Base-by-base conservation (phyloP, 2,329 filamentous ascomycete species). In the Ophiostoma fasciatum region DNA sequence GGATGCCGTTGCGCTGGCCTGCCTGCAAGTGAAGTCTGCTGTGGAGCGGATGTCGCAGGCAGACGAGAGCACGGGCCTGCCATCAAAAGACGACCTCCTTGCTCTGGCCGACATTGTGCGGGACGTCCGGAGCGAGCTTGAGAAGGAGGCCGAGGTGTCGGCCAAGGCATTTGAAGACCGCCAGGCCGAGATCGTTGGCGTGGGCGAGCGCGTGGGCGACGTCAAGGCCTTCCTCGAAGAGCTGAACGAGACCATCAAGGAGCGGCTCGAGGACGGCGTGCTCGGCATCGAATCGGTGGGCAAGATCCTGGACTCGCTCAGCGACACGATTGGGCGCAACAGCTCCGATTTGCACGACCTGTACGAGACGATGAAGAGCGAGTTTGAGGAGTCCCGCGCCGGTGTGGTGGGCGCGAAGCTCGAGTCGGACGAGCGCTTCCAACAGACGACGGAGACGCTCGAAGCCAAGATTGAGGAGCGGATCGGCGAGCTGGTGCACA, bases 361-460 rank as follows among this genome's bases (percentile, higher is more conserved):
- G 53, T 72, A 76, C 28, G 77, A 82, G 37, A 72, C 75, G 3
- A 75, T 96, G 57, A 85, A 81, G 54, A 62, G 71, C 1, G 87
- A 94, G 51, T 94, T 96, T 41, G 85, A 94, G 49, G 81, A 87
- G 43, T 78, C 82, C 10, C 80, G 83, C 46, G 75, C 77, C 13
- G 74, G 81, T n/a, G 68, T 90, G 18, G 78, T 82, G 38, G 80
- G 79, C 7, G 70, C 77, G 35, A 90, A 88, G 58, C 65, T 83
- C n/a, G 83, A 93, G 42, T 71, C 77, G 4, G 82, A 94, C 42
- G 80, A 85, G 49, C 85, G 84, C 52, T 74, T 78, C 21, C 66
- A 74, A 44, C 58, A 69, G 40, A 65, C 67, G 0, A 66, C 68
- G 15, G 67, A 74, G 8, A 59, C 52, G 5, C 57, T 78, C 8